phyloP scores from a whole-genome alignment of 2,329 filamentous ascomycete genomes.

The Rasamsonia emersonii region DNA sequence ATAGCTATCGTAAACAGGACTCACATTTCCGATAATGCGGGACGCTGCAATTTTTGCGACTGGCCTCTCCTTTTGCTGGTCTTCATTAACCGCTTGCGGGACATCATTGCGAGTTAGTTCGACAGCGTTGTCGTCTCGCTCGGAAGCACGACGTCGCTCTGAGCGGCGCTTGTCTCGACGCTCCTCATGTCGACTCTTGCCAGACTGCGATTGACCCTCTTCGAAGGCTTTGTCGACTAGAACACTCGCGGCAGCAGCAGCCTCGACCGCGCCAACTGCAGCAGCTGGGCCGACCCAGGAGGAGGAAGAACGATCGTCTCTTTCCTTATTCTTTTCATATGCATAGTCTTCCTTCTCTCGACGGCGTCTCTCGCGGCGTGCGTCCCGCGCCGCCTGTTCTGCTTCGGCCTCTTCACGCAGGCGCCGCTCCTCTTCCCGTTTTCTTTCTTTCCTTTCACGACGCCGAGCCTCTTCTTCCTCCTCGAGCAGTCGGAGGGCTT shows the following conservation, averaged over 20 bases:
- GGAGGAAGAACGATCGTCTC: slow-evolving; percentile 11
- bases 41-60: slow-evolving; percentile 22
- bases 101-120: slow-evolving; percentile 17
- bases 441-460: slow-evolving; percentile 7
- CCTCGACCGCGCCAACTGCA: slow-evolving; percentile 42
- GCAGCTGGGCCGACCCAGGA: slow-evolving; percentile 31
- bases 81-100: slow-evolving; percentile 12
- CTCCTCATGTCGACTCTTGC: slow-evolving; percentile 26
- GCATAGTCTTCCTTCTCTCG: slow-evolving; percentile 15
- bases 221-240: slow-evolving; percentile 22
- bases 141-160: slow-evolving; percentile 26
- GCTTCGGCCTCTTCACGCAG: slow-evolving; percentile 7
- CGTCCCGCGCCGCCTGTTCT: slow-evolving; percentile 5
- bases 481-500: slow-evolving; percentile 10
- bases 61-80: slow-evolving; percentile 13
- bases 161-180: slow-evolving; percentile 31
- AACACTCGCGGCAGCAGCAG: slow-evolving; percentile 38
- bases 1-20: slow-evolving; percentile 34
- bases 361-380: slow-evolving; percentile 13
- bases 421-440: slow-evolving; percentile 6
- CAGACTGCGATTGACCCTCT: slow-evolving; percentile 22
- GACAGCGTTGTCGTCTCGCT: slow-evolving; percentile 15
- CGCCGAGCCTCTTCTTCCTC: slow-evolving; percentile 10
- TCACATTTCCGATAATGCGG: slow-evolving; percentile 20
- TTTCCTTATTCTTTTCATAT: slow-evolving; percentile 10